Base-by-base conservation (phyloP, 2,329 filamentous ascomycete genomes). In the Exserohilum rostratum region DNA sequence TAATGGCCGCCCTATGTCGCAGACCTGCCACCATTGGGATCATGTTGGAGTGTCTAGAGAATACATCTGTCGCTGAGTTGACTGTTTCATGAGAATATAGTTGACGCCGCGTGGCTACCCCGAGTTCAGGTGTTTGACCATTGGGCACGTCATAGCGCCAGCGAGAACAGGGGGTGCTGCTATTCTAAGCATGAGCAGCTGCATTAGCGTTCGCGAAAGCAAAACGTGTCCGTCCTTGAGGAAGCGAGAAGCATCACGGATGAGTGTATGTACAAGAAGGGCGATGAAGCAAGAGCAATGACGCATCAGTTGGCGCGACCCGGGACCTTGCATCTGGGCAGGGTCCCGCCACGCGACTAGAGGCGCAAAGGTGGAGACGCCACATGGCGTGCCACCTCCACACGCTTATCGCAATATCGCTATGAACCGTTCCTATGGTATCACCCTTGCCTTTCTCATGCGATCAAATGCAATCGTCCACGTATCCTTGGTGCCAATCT, bases 381-480 rank as follows among this genome's bases (percentile, higher is more conserved):
- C 31, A 3, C 22, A 13, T 11, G 7, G 18, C 22, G 35, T 7
- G 18, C 22, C 22, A 25, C 10, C 30, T 31, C 43, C n/a, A 25
- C 20, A 13, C 27, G 27, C 27, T 6, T 13, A 3, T 12, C 25
- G 27, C 27, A 18, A 31, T 7, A 43, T 43, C 12, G 13, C 13
- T 39, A 30, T 15, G 10, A 10, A 27, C 31, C 11, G 15, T 1
- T 13, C 33, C 62, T 38, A 71, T 25, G 68, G 68, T 45, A 81
- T 78, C 20, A 81, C 67, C 1, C 74, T 77, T 2, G 78, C 77
- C 20, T 69, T 65, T 53, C 72, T 71, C 58, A 82, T 78, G 46
- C 69, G 70, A 52, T 76, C 71, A 62, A 82, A 80, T 0, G 75
- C 72, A 38, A 76, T 71, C 40, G 78, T 57, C 79, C 79, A 82